Percentiles rank a stretch among this genome's conserved stretches.
phyloP scores from a whole-genome alignment of 2,329 filamentous ascomycete genomes.

The Diaporthe nobilis region DNA sequence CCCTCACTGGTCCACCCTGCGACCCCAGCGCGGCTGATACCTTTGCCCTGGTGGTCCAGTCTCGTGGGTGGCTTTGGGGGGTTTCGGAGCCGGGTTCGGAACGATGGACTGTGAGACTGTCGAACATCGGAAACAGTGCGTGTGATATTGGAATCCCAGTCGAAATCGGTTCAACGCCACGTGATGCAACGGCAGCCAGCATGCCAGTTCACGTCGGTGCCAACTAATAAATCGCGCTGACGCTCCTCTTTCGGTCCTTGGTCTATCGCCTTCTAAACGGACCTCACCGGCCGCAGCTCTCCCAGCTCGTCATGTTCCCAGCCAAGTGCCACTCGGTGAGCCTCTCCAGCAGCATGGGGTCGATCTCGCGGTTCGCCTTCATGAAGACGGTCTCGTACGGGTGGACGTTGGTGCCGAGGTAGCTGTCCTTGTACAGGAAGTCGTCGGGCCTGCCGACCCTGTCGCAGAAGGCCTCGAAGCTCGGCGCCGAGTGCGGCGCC shows the following conservation, averaged over 20 bases:
- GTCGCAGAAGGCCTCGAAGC: slow-evolving; percentile 39
- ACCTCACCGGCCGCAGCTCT: slow-evolving; percentile 42
- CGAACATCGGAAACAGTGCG: neutral
- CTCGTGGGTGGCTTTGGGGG: neutral
- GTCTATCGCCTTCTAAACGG: too few species aligned
- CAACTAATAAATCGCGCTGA: neutral
- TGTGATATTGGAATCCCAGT: neutral
- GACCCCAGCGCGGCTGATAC: neutral
- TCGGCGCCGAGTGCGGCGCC: slow-evolving; percentile 45
- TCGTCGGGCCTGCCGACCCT: slow-evolving; percentile 43
- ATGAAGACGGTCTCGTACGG: slow-evolving; percentile 57
- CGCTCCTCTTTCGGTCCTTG: neutral
- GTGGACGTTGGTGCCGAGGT: slow-evolving; percentile 52
- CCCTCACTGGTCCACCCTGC: neutral
- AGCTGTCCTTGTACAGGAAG: slow-evolving; percentile 46
- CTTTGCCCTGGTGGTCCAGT: neutral
- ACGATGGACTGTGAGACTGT: neutral
- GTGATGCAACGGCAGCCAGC: neutral
- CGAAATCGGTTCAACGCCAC: neutral
- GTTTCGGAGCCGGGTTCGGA: neutral
- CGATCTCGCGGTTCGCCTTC: slow-evolving; percentile 52
- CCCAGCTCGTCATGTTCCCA: slow-evolving; percentile 47
- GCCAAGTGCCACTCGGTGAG: slow-evolving; percentile 51
- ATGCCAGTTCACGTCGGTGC: neutral
- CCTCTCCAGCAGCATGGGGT: slow-evolving; percentile 46